phyloP scores from a whole-genome alignment of 768 basidiomycete genomes.

The Hebeloma cylindrosporum region DNA sequence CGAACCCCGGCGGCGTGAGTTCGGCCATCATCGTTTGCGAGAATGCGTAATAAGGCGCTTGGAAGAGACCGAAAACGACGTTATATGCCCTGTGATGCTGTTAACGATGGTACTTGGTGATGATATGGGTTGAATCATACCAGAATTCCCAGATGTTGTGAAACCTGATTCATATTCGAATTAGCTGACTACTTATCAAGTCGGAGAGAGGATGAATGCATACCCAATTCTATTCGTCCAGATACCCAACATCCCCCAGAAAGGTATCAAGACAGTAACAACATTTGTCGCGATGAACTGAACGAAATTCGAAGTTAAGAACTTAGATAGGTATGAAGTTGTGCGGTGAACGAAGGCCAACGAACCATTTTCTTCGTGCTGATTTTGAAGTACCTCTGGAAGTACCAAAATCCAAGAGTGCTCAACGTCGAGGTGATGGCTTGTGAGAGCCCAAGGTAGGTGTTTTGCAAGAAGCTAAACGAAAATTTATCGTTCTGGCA shows the following conservation, averaged over 20 bases:
- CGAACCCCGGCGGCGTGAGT: conserved; percentile 83
- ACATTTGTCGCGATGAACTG: conserved; percentile 79
- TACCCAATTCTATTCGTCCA: conserved; percentile 78
- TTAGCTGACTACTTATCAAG: background rate
- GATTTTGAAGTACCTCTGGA: conserved; percentile 77
- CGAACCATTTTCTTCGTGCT: conserved; percentile 78
- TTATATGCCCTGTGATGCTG: conserved; percentile 64
- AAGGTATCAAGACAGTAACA: conserved; percentile 72
- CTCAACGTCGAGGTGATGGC: conserved; percentile 73
- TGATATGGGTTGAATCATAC: conserved; percentile 33
- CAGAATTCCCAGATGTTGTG: conserved; percentile 90
- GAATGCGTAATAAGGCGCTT: conserved; percentile 86
- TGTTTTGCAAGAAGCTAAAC: conserved; percentile 81
- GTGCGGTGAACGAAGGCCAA: background rate
- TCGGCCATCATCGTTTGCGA: conserved; percentile 90
- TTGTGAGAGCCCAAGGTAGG: conserved; percentile 74
- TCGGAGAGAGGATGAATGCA: conserved; percentile 15
- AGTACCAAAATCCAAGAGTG: conserved; percentile 80
- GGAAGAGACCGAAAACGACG: conserved; percentile 76
- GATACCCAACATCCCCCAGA: conserved; percentile 87
- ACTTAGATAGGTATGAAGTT: background rate
- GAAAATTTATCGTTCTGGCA: conserved; percentile 80
- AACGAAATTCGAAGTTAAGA: background rate
- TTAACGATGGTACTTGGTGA: background rate
- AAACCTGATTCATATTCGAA: conserved; percentile 37